Percentiles rank a stretch among this genome's conserved stretches.
phyloP scores from a whole-genome alignment of 225 moss, liverwort and hornwort species.

The Pleurozium schreberi region DNA sequence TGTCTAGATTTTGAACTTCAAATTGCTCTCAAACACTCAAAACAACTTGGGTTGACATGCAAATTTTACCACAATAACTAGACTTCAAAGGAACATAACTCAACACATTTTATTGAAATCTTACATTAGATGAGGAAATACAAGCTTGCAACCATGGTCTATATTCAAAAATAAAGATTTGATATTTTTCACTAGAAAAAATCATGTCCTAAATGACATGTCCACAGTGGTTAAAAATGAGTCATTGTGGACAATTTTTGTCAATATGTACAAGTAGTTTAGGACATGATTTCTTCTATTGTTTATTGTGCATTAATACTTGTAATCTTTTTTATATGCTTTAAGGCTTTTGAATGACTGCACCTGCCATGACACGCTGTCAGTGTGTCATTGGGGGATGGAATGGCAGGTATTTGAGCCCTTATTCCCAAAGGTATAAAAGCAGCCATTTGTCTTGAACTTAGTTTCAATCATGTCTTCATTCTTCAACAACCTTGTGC shows the following conservation, averaged over 20 bases:
- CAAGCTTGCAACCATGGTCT: no score
- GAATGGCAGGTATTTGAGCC: slow-evolving; percentile 44
- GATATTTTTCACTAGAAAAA: not conserved
- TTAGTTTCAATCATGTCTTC: not conserved
- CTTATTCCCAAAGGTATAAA: slow-evolving; percentile 29
- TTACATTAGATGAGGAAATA: no score
- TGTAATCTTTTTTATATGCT: not conserved
- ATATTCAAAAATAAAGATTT: not conserved
- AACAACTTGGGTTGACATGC: no score
- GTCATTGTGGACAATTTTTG: not conserved
- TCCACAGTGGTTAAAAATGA: not conserved
- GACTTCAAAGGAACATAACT: no score
- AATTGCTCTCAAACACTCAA: no score
- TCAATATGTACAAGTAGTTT: not conserved
- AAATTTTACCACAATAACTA: no score
- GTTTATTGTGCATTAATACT: not conserved
- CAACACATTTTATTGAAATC: no score
- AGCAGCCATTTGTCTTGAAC: slow-evolving; percentile 1
- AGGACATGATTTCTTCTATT: not conserved
- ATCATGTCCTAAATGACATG: not conserved
- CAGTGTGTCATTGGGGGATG: slow-evolving; percentile 17
- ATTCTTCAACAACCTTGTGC: not conserved
- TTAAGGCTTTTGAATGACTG: not conserved
- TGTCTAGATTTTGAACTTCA: no score
- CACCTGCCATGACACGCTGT: not conserved